phyloP scores from a whole-genome alignment of 1,139 yeast species.

The Yamadazyma oceani region DNA sequence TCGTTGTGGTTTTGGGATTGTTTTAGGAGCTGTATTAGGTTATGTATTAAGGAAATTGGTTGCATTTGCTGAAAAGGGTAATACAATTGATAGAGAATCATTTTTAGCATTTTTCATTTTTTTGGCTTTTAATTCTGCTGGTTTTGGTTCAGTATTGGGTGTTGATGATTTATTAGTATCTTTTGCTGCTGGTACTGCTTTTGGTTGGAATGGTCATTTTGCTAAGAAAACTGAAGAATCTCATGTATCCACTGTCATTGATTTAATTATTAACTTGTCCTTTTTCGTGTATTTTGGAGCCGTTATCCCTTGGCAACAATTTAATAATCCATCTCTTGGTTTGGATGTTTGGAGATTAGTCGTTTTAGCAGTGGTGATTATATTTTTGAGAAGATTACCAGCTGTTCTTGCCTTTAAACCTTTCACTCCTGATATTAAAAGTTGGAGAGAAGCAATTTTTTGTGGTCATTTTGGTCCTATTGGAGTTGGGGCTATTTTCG shows the following conservation, averaged over 20 bases:
- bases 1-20: slow-evolving; percentile 83
- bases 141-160: slow-evolving; percentile 89
- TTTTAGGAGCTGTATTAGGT: slow-evolving; percentile 80
- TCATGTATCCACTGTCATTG: slow-evolving; percentile 91
- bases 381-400: slow-evolving; percentile 85
- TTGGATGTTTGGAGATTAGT: slow-evolving; percentile 83
- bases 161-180: slow-evolving; percentile 91
- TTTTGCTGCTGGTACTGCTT: slow-evolving; percentile 94
- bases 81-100: slow-evolving; percentile 88
- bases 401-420: slow-evolving; percentile 79
- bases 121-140: slow-evolving; percentile 85
- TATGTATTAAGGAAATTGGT: slow-evolving; percentile 70
- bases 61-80: slow-evolving; percentile 71
- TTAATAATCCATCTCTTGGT: slow-evolving; percentile 66
- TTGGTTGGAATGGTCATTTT: slow-evolving; percentile 96
- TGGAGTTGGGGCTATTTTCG: slow-evolving; percentile 96
- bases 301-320: slow-evolving; percentile 88
- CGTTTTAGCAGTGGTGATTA: slow-evolving; percentile 74
- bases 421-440: slow-evolving; percentile 84
- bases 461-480: slow-evolving; percentile 99
- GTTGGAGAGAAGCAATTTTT: slow-evolving; percentile 94
- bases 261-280: slow-evolving; percentile 76
- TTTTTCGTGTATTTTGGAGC: slow-evolving; percentile 94
- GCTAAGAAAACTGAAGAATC: slow-evolving; percentile 85
- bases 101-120: slow-evolving; percentile 88